Base-by-base conservation (phyloP, 106 monocot genomes). In the Dioscorea alata region DNA sequence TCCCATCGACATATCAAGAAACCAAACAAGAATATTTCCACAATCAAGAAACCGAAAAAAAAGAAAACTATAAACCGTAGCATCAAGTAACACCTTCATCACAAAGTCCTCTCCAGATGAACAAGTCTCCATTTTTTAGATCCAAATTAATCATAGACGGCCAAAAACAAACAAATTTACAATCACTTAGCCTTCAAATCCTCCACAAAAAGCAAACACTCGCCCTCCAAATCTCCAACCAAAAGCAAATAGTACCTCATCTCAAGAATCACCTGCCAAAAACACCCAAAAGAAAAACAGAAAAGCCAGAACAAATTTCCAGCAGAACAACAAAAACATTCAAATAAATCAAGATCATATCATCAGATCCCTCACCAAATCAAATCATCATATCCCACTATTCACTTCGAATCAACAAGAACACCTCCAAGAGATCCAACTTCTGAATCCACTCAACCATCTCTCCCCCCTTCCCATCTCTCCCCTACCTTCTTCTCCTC, bases 51-150 rank as follows among this genome's bases (percentile, higher is more conserved):
- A 28, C 24, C 12, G 23, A 19, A 12, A 23, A 12, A 52, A 0
- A 48, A 17, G 16, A 21, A n/a, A 32, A 76, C 68, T 14, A 14
- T 62, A 53, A 61, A 31, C 4, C 21, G 49, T 42, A 42, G 42
- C 1, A 42, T 6, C 42, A 6, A 42, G 68, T n/a, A n/a, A n/a
- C 65, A 89, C 89, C 89, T 83, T 89, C 28, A 83, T 66, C 28
- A 69, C 28, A 32, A 81, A 23, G 1, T 90, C 90, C 66, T 90
- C 90, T 20, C 81, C 83, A 0, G 75, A 90, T 1, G 90, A 90
- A 48, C 67, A 78, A 15, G 70, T 60, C 31, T 90, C 86, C 86
- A 86, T 84, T 33, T 22, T 48, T 58, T 21, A 73, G 24, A 53
- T 33, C 56, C 12, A 14, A 50, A 72, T 60, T 69, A 48, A 34